Conservation (phyloP, 2,329 filamentous ascomycete genomes). For the Ophiocordyceps sinensis region DNA sequence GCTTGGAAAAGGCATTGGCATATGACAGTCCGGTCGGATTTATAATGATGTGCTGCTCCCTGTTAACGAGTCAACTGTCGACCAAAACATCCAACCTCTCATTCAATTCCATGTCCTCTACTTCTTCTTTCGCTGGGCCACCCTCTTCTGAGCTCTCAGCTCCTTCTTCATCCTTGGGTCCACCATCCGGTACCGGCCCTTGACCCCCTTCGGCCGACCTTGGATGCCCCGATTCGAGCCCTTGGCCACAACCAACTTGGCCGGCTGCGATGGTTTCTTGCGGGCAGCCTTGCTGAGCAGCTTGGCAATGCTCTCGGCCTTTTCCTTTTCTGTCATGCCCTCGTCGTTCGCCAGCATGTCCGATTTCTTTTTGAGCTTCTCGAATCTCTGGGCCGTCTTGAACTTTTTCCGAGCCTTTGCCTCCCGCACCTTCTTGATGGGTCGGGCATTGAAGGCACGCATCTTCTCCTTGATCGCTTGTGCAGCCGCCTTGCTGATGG, state of each 20-base stretch:
- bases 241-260: conserved; percentile 79
- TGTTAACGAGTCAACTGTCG: background rate
- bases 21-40: background rate
- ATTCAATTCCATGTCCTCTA: background rate
- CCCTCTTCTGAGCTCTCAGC: conserved; percentile 70
- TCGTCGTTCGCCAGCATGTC: conserved; percentile 80
- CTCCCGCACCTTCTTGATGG: conserved; percentile 98
- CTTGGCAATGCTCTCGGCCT: conserved; percentile 69
- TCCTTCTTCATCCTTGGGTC: conserved; percentile 96
- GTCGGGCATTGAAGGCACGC: conserved; percentile 82
- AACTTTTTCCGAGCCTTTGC: conserved; percentile 95
- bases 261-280: conserved; percentile 71
- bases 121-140: conserved; percentile 48
- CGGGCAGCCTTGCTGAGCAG: conserved; percentile 69
- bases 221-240: conserved; percentile 75
- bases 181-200: conserved; percentile 96
- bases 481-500: conserved; percentile 83
- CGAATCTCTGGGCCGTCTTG: conserved; percentile 76
- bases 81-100: background rate
- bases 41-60: background rate
- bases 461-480: conserved; percentile 88
- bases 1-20: conserved; percentile 8
- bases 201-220: conserved; percentile 79
- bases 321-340: conserved; percentile 89
- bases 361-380: conserved; percentile 97